Conservation (phyloP, 2,329 filamentous ascomycete species). For the Colletotrichum sp. region DNA sequence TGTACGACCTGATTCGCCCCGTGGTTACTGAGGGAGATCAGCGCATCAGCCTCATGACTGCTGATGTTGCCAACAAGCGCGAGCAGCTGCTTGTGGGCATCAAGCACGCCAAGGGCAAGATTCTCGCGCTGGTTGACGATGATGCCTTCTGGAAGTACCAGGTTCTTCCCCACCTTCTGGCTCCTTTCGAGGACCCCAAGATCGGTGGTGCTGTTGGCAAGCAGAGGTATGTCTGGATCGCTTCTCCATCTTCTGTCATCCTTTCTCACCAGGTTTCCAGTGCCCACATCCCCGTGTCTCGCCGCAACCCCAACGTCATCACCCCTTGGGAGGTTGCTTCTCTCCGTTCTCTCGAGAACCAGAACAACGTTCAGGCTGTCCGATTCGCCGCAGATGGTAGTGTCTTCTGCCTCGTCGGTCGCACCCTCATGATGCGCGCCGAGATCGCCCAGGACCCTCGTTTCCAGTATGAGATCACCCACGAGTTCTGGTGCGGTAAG, state of each 20-base stretch:
- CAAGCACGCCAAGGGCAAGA: constrained; percentile 21
- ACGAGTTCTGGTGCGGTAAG: constrained; percentile 26
- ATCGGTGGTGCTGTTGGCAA: constrained; percentile 28
- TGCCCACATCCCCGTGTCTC: constrained; percentile 23
- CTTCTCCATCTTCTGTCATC: neutral
- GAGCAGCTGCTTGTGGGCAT: constrained; percentile 29
- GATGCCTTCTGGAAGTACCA: constrained; percentile 27
- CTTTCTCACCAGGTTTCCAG: neutral
- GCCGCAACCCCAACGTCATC: constrained; percentile 24
- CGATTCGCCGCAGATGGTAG: constrained; percentile 27
- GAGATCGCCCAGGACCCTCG: constrained; percentile 25
- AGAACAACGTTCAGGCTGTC: constrained; percentile 21
- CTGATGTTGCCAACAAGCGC: constrained; percentile 28
- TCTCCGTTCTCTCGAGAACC: constrained; percentile 26
- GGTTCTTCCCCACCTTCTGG: constrained; percentile 26
- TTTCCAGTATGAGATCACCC: constrained; percentile 26
- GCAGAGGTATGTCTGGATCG: constrained; percentile 12
- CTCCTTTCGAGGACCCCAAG: constrained; percentile 27
- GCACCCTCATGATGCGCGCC: constrained; percentile 30
- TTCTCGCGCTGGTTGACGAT: constrained; percentile 33
- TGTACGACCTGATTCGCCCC: constrained; percentile 7
- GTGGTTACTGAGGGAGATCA: neutral
- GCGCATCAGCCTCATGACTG: constrained; percentile 20
- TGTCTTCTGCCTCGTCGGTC: constrained; percentile 31
- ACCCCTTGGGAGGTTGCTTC: constrained; percentile 32